A percentile compares a stretch with the other conserved stretches of the same genome.
These are phyloP conservation scores for Royoungia palumana DNA, from an alignment of 768 basidiomycete species.

Conservation along the genomic window DNA sequence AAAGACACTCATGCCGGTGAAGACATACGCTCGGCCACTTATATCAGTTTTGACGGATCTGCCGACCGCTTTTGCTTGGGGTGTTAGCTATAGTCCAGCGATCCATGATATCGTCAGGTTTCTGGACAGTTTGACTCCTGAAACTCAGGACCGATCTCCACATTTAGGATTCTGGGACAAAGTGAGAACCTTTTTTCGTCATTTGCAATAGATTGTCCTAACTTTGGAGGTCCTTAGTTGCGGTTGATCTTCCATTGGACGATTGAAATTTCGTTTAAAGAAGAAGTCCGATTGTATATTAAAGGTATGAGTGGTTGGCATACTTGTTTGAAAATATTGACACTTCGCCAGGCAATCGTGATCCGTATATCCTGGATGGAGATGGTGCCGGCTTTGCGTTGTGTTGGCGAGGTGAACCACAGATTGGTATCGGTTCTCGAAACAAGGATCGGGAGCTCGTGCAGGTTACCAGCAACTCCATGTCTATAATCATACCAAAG, in stretches of 20 bases:
- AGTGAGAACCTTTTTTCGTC: constrained; percentile 38
- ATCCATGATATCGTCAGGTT: constrained; percentile 85
- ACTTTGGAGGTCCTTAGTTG: constrained; percentile 41
- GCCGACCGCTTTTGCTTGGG: constrained; percentile 82
- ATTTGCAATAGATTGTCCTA: background rate
- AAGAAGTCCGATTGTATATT: constrained; percentile 74
- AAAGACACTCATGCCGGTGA: constrained; percentile 94
- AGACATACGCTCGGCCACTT: constrained; percentile 78
- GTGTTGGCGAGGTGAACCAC: constrained; percentile 76
- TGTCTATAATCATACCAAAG: constrained; percentile 85
- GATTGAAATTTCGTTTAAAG: constrained; percentile 58
- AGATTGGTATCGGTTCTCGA: constrained; percentile 61
- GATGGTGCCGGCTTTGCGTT: constrained; percentile 85
- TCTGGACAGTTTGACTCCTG: constrained; percentile 74
- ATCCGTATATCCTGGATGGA: constrained; percentile 69
- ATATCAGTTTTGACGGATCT: constrained; percentile 63
- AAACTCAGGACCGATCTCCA: constrained; percentile 78
- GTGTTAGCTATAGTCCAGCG: constrained; percentile 79
- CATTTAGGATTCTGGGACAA: constrained; percentile 95
- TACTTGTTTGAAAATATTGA: constrained; percentile 8
- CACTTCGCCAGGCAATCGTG: constrained; percentile 59
- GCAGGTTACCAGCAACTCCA: constrained; percentile 76
- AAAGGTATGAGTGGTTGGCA: constrained; percentile 56
- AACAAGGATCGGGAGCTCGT: constrained; percentile 76
- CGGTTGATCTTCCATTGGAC: constrained; percentile 85